Percentiles rank a stretch among this genome's conserved stretches.
phyloP scores from a whole-genome alignment of 331 rosid genomes.

The Arachis monticola region DNA sequence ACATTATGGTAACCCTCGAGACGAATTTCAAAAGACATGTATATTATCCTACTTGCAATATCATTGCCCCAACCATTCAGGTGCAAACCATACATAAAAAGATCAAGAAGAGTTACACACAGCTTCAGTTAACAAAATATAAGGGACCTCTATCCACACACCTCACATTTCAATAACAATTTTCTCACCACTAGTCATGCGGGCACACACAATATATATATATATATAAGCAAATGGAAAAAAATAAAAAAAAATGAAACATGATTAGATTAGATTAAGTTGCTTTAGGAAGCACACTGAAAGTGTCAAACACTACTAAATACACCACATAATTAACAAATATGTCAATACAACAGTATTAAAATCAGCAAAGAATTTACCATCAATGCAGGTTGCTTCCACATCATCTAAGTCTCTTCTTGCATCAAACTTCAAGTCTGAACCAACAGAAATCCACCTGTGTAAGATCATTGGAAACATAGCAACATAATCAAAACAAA shows the following conservation, averaged over 20 bases:
- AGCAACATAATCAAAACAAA: conserved; percentile 48
- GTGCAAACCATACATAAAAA: too few relatives aligned
- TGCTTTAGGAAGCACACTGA: neutral
- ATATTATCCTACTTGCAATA: too few relatives aligned
- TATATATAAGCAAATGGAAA: too few relatives aligned
- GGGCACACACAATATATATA: too few relatives aligned
- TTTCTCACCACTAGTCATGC: too few relatives aligned
- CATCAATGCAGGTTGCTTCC: conserved; percentile 74
- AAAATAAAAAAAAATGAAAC: neutral
- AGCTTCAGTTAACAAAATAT: too few relatives aligned
- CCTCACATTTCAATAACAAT: too few relatives aligned
- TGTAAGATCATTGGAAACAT: conserved; percentile 46
- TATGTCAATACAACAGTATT: conserved; percentile 10
- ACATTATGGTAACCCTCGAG: too few relatives aligned
- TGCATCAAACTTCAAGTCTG: conserved; percentile 98
- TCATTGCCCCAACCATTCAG: too few relatives aligned
- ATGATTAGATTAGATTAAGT: neutral
- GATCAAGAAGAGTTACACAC: too few relatives aligned
- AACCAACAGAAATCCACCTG: conserved; percentile 99
- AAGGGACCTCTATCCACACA: too few relatives aligned
- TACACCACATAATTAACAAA: neutral
- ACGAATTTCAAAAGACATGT: too few relatives aligned
- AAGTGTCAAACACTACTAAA: neutral
- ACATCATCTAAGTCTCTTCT: conserved; percentile 96
- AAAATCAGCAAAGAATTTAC: conserved; percentile 47